These are phyloP conservation scores for Aspergillus calidoustus DNA, from an alignment of 2,329 filamentous ascomycete species.

Conservation along the genomic window DNA sequence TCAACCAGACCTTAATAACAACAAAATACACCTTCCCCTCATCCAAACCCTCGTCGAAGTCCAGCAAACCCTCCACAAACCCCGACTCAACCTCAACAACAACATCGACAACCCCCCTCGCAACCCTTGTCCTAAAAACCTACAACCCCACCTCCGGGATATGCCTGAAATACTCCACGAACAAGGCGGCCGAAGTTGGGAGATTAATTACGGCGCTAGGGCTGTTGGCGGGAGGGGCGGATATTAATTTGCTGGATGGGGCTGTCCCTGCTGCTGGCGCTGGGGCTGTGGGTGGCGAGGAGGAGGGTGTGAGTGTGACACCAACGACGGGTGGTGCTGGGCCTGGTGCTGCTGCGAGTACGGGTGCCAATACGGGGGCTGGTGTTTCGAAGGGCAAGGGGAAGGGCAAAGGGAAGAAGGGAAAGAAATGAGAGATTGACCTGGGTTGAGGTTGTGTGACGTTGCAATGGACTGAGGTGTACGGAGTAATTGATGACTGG, in stretches of 20 bases:
- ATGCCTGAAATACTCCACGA: slow-evolving; percentile 87
- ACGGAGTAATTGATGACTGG: not conserved
- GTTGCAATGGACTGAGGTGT: not conserved
- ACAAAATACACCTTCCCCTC: slow-evolving; percentile 80
- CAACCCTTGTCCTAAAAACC: slow-evolving; percentile 81
- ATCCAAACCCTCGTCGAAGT: slow-evolving; percentile 33
- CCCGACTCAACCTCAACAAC: slow-evolving; percentile 21
- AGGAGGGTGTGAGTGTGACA: slow-evolving; percentile 37
- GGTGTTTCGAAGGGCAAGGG: slow-evolving; percentile 37
- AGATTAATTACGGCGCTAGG: slow-evolving; percentile 79
- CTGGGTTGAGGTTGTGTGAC: not conserved
- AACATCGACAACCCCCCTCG: slow-evolving; percentile 52
- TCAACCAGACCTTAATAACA: slow-evolving; percentile 79
- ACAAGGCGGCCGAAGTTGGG: slow-evolving; percentile 87
- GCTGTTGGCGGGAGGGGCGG: slow-evolving; percentile 69
- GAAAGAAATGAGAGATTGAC: slow-evolving; percentile 62
- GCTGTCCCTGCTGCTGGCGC: slow-evolving; percentile 32
- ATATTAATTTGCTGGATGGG: slow-evolving; percentile 65
- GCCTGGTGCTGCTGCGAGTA: slow-evolving; percentile 25
- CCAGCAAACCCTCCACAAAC: slow-evolving; percentile 37
- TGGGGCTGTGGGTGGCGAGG: slow-evolving; percentile 27
- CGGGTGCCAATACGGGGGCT: slow-evolving; percentile 29
- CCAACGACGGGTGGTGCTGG: slow-evolving; percentile 19
- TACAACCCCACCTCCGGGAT: slow-evolving; percentile 82
- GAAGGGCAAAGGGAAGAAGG: slow-evolving; percentile 72